Conservation (phyloP, 345 rosid species). For the Citrus cavaleriei region DNA sequence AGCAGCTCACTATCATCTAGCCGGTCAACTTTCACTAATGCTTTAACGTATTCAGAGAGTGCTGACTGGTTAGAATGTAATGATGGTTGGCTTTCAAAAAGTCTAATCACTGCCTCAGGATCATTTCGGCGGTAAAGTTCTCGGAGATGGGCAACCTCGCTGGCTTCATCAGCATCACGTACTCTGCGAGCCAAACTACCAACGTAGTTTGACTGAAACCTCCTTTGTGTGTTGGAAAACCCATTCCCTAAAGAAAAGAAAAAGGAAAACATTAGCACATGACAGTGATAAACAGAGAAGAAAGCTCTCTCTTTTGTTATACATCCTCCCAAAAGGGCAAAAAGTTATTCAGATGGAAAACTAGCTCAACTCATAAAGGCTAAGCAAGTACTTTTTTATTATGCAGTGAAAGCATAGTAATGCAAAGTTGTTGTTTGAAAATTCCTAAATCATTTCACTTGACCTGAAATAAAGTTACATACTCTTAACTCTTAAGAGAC, state of each 20-base stretch:
- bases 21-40: slow-evolving; percentile 85
- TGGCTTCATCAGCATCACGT: slow-evolving; percentile 71
- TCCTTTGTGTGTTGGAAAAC: slow-evolving; percentile 26
- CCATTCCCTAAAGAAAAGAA: slow-evolving; percentile 31
- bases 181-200: slow-evolving; percentile 73
- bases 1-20: slow-evolving; percentile 77
- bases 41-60: slow-evolving; percentile 78
- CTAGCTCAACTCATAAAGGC: neutral
- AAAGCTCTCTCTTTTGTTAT: neutral
- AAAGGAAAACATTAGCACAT: neutral
- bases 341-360: neutral
- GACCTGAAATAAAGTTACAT: neutral
- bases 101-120: slow-evolving; percentile 81
- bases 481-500: neutral
- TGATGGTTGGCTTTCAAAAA: slow-evolving; percentile 79
- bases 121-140: slow-evolving; percentile 77
- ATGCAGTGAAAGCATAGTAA: neutral
- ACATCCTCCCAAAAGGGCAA: neutral
- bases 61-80: slow-evolving; percentile 65
- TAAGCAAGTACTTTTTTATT: neutral
- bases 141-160: slow-evolving; percentile 63
- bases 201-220: slow-evolving; percentile 68
- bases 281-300: neutral
- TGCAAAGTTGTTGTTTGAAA: neutral
- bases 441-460: neutral